These are phyloP conservation scores for Didymella arachidicola DNA, from an alignment of 2,329 filamentous ascomycete species.

Conservation along the genomic window DNA sequence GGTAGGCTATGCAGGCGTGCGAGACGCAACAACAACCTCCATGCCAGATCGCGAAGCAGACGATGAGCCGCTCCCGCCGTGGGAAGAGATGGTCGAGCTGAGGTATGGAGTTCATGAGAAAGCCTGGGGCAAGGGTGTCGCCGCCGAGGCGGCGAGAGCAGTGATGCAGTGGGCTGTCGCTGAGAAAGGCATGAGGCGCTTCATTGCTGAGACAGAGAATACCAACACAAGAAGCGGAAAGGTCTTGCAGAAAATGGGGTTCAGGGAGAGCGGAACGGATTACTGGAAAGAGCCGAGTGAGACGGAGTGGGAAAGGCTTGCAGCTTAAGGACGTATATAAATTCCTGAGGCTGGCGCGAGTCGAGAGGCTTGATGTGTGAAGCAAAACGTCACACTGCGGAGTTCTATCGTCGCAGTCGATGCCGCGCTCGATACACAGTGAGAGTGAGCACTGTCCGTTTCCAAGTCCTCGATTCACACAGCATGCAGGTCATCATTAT, in stretches of 20 bases:
- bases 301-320: conserved; percentile 25
- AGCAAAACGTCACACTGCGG: not conserved
- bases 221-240: conserved; percentile 32
- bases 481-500: not conserved
- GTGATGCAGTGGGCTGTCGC: conserved; percentile 28
- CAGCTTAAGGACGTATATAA: not conserved
- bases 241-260: conserved; percentile 40
- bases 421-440: not conserved
- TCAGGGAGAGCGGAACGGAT: conserved; percentile 21
- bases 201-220: conserved; percentile 36
- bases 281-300: conserved; percentile 31
- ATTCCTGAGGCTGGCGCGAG: not conserved
- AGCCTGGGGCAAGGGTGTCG: conserved; percentile 28
- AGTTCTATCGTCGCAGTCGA: not conserved
- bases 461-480: not conserved
- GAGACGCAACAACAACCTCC: conserved; percentile 29
- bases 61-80: conserved; percentile 24
- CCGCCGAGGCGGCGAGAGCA: conserved; percentile 27
- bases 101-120: conserved; percentile 25
- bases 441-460: not conserved
- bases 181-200: conserved; percentile 22
- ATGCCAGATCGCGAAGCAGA: conserved; percentile 16
- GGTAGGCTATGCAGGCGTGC: conserved; percentile 32
- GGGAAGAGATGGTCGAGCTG: conserved; percentile 31
- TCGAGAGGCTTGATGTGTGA: not conserved